Conservation (phyloP, 2,329 filamentous ascomycete genomes). For the Capronia coronata region DNA sequence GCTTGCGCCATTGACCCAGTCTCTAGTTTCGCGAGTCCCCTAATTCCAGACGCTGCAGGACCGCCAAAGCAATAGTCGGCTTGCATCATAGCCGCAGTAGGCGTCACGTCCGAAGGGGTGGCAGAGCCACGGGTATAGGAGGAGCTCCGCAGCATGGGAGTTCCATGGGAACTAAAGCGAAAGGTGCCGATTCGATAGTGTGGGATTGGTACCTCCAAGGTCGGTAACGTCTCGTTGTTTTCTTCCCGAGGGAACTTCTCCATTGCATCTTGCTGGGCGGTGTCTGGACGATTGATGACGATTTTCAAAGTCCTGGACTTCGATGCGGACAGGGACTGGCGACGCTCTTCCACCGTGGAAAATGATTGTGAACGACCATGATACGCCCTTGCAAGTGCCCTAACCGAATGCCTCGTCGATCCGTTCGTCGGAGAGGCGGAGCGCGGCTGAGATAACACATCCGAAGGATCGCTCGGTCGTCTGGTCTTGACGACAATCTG, state of each 20-base stretch:
- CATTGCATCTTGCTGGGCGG: constrained; percentile 58
- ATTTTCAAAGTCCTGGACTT: constrained; percentile 67
- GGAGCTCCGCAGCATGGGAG: constrained; percentile 72
- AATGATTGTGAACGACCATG: constrained; percentile 53
- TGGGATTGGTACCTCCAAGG: constrained; percentile 70
- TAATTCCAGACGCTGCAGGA: constrained; percentile 21
- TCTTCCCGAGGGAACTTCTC: constrained; percentile 42
- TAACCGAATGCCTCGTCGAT: constrained; percentile 2
- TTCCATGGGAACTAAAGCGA: constrained; percentile 69
- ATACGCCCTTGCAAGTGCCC: constrained; percentile 19
- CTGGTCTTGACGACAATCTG: background rate
- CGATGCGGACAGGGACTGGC: constrained; percentile 33
- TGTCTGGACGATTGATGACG: constrained; percentile 66
- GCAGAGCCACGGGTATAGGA: constrained; percentile 62
- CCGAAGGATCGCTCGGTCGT: constrained; percentile 6
- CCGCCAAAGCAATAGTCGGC: constrained; percentile 15
- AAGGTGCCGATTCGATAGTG: constrained; percentile 78
- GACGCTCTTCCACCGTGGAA: constrained; percentile 64
- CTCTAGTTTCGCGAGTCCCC: constrained; percentile 16
- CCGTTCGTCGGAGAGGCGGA: constrained; percentile 7
- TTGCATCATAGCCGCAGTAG: constrained; percentile 36
- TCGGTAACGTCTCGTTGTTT: constrained; percentile 40
- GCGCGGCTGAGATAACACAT: constrained; percentile 9
- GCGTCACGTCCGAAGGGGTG: constrained; percentile 27
- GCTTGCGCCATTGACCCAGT: background rate